Conservation (phyloP, 177 flowering plant genomes). For the Vitis hybrid region DNA sequence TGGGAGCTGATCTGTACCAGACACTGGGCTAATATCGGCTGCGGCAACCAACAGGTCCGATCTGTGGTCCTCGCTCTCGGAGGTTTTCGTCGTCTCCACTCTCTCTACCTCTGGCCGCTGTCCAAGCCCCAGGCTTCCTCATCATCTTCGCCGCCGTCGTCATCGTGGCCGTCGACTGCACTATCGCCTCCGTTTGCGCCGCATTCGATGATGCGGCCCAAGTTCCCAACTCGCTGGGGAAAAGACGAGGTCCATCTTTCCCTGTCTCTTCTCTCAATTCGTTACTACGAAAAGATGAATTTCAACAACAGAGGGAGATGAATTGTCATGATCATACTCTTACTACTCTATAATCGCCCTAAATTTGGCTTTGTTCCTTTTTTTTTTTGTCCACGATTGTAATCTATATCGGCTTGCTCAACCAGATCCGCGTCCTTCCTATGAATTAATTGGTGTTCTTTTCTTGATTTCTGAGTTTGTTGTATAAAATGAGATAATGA, state of each 20-base stretch:
- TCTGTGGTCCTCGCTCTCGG: conserved; percentile 92
- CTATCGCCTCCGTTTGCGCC: conserved; percentile 25
- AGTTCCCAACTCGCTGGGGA: conserved; percentile 57
- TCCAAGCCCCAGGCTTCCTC: conserved; percentile 40
- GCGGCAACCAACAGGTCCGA: conserved; percentile 65
- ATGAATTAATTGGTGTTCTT: neutral
- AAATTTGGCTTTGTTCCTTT: neutral
- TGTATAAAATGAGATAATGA: neutral
- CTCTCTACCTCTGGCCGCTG: conserved; percentile 69
- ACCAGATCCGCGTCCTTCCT: conserved; percentile 1
- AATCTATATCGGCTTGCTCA: neutral
- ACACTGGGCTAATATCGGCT: conserved; percentile 58
- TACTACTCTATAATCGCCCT: neutral
- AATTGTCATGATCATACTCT: neutral
- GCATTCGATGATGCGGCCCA: conserved; percentile 17
- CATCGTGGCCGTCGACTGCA: conserved; percentile 24
- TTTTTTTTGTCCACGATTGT: neutral
- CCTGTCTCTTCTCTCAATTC: conserved; percentile 77
- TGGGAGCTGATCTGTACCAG: conserved; percentile 95
- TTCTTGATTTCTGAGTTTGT: neutral
- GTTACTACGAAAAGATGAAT: conserved; percentile 84
- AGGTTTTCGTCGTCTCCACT: conserved; percentile 84
- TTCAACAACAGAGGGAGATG: conserved; percentile 31
- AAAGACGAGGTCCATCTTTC: conserved; percentile 90
- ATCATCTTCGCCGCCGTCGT: conserved; percentile 13